phyloP scores from a whole-genome alignment of 2,329 filamentous ascomycete genomes.

The Sporothrix brasiliensis region DNA sequence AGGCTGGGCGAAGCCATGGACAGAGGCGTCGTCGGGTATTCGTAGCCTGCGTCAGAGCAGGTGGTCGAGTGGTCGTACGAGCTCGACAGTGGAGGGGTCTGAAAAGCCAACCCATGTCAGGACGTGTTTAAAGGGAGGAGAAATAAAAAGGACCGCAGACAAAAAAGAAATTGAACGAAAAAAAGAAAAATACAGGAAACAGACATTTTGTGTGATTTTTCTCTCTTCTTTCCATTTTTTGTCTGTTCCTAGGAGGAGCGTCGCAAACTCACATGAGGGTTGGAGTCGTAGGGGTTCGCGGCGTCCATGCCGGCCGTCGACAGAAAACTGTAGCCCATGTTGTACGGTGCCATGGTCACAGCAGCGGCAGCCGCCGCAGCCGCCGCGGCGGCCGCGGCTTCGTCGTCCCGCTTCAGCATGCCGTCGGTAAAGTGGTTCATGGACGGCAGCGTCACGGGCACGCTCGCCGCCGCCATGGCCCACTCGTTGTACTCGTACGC shows the following conservation, averaged over 20 bases:
- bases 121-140: slow-evolving; percentile 43
- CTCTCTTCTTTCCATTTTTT: slow-evolving; percentile 9
- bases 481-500: slow-evolving; percentile 60
- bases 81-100: slow-evolving; percentile 78
- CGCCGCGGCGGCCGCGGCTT: slow-evolving; percentile 33
- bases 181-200: slow-evolving; percentile 31
- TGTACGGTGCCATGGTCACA: slow-evolving; percentile 64
- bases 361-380: slow-evolving; percentile 41
- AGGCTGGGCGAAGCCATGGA: slow-evolving; percentile 70
- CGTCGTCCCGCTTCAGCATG: slow-evolving; percentile 69
- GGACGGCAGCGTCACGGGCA: slow-evolving; percentile 64
- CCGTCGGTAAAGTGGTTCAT: slow-evolving; percentile 63
- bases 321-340: slow-evolving; percentile 69
- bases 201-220: slow-evolving; percentile 4
- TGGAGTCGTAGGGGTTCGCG: slow-evolving; percentile 66
- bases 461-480: slow-evolving; percentile 50
- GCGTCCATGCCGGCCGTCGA: slow-evolving; percentile 65
- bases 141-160: neutral
- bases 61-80: slow-evolving; percentile 69
- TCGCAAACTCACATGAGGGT: slow-evolving; percentile 73
- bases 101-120: slow-evolving; percentile 47
- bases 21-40: slow-evolving; percentile 70
- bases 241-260: slow-evolving; percentile 38
- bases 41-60: slow-evolving; percentile 62
- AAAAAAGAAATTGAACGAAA: slow-evolving; percentile 11